A percentile compares a stretch with the other conserved stretches of the same genome.
These are phyloP conservation scores for Candida smagusa DNA, from an alignment of 1,139 yeast species.

Conservation along the genomic window DNA sequence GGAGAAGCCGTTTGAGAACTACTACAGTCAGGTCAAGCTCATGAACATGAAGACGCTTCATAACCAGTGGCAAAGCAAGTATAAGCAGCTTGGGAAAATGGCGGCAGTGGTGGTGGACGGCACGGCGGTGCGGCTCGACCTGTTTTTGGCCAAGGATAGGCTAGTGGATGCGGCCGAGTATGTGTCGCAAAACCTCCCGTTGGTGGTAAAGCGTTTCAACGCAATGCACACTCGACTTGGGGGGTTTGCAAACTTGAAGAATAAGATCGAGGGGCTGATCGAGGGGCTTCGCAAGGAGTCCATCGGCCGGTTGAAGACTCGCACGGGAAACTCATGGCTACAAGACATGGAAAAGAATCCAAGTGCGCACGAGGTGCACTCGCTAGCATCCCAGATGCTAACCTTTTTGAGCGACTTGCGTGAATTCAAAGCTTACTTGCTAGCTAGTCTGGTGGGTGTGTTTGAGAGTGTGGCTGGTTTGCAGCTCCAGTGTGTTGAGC, in stretches of 20 bases:
- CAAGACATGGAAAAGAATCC: background rate
- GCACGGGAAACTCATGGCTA: slow-evolving; percentile 1
- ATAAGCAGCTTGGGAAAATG: slow-evolving; percentile 35
- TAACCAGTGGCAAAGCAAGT: slow-evolving; percentile 48
- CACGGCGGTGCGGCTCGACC: slow-evolving; percentile 18
- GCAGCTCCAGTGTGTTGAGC: slow-evolving; percentile 39
- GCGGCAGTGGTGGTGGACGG: slow-evolving; percentile 21
- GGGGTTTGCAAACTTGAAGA: slow-evolving; percentile 25
- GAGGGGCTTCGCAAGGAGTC: slow-evolving; percentile 36
- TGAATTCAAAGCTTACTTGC: slow-evolving; percentile 26
- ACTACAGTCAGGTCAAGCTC: slow-evolving; percentile 44
- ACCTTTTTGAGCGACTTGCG: slow-evolving; percentile 15
- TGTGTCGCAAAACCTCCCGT: slow-evolving; percentile 28
- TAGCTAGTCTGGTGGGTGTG: slow-evolving; percentile 21
- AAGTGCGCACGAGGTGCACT: background rate
- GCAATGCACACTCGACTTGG: slow-evolving; percentile 31
- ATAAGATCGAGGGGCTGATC: slow-evolving; percentile 28
- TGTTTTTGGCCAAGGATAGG: slow-evolving; percentile 25
- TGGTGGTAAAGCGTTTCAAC: slow-evolving; percentile 36
- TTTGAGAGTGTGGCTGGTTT: slow-evolving; percentile 34
- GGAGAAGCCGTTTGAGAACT: slow-evolving; percentile 50
- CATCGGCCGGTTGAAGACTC: slow-evolving; percentile 24
- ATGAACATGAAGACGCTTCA: slow-evolving; percentile 47
- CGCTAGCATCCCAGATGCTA: slow-evolving; percentile 3
- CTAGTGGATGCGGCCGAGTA: slow-evolving; percentile 22